Conservation (phyloP, 169 alveolate genomes). For the Eimeria zaria region DNA sequence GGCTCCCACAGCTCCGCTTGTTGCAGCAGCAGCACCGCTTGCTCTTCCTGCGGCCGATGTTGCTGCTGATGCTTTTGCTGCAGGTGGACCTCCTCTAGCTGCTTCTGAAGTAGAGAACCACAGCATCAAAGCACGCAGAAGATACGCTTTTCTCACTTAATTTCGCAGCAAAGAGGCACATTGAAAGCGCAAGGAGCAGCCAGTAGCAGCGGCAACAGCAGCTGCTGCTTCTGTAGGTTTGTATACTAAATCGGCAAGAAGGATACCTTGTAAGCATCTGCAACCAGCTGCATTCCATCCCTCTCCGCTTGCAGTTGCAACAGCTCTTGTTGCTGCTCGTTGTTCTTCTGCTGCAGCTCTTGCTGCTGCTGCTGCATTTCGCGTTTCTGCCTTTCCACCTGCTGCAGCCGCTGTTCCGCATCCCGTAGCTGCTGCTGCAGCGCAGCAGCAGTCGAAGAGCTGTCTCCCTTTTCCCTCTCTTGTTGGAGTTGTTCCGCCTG, state of each 20-base stretch:
- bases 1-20: slow-evolving; percentile 12
- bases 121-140: not conserved
- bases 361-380: slow-evolving; percentile 43
- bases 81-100: slow-evolving; percentile 53
- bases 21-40: slow-evolving; percentile 1
- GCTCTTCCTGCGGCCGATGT: slow-evolving; percentile 28
- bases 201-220: slow-evolving; percentile 16
- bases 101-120: slow-evolving; percentile 61
- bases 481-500: slow-evolving; percentile 63
- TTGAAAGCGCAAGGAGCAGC: not conserved
- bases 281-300: slow-evolving; percentile 53
- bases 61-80: slow-evolving; percentile 40
- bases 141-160: not conserved
- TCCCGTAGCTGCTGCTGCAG: slow-evolving; percentile 63
- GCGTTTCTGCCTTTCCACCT: slow-evolving; percentile 13
- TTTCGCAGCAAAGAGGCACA: not conserved
- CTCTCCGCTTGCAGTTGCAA: slow-evolving; percentile 55
- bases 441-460: not conserved
- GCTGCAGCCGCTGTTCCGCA: slow-evolving; percentile 58
- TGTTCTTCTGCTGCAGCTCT: slow-evolving; percentile 35
- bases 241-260: not conserved
- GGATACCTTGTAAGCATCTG: slow-evolving; percentile 32
- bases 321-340: slow-evolving; percentile 58
- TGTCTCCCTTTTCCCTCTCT: slow-evolving; percentile 50
- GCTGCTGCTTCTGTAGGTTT: not conserved